Conservation (phyloP, 2,329 filamentous ascomycete genomes). For the Alternaria postmessia region DNA sequence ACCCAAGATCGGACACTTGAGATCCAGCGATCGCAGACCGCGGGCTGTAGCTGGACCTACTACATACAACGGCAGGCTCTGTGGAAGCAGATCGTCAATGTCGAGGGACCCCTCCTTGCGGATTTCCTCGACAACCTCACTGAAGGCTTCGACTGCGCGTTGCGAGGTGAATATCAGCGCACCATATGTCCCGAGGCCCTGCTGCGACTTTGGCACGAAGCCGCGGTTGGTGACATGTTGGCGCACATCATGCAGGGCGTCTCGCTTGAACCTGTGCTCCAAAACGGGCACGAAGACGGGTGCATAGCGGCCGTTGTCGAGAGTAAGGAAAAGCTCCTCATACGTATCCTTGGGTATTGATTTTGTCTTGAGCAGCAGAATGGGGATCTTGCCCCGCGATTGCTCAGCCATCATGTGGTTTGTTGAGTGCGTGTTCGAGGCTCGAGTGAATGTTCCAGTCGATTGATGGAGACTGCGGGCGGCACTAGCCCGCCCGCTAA, state of each 20-base stretch:
- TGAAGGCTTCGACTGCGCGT: slow-evolving; percentile 81
- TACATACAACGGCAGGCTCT: slow-evolving; percentile 72
- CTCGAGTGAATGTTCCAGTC: slow-evolving; percentile 1
- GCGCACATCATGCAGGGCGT: slow-evolving; percentile 64
- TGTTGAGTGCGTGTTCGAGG: slow-evolving; percentile 18
- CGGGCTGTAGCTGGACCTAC: slow-evolving; percentile 83
- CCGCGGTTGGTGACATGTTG: slow-evolving; percentile 58
- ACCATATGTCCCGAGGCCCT: slow-evolving; percentile 62
- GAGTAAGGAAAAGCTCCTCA: slow-evolving; percentile 68
- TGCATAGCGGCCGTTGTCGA: slow-evolving; percentile 60
- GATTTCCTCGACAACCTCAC: slow-evolving; percentile 66
- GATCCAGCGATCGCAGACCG: slow-evolving; percentile 66
- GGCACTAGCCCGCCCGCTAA: slow-evolving; percentile 20
- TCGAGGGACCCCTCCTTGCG: slow-evolving; percentile 43
- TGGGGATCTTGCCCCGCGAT: slow-evolving; percentile 53
- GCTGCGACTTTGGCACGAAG: slow-evolving; percentile 40
- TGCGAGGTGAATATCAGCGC: slow-evolving; percentile 88
- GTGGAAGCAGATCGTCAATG: slow-evolving; percentile 51
- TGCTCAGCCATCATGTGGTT: slow-evolving; percentile 34
- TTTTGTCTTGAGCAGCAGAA: slow-evolving; percentile 80
- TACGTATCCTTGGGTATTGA: slow-evolving; percentile 77
- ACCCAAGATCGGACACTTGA: slow-evolving; percentile 71
- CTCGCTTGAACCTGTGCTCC: slow-evolving; percentile 71
- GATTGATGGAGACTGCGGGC: slow-evolving; percentile 15
- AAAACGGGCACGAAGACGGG: slow-evolving; percentile 80